phyloP scores from a whole-genome alignment of 148 eudicot genomes.

The Polygonum aviculare region DNA sequence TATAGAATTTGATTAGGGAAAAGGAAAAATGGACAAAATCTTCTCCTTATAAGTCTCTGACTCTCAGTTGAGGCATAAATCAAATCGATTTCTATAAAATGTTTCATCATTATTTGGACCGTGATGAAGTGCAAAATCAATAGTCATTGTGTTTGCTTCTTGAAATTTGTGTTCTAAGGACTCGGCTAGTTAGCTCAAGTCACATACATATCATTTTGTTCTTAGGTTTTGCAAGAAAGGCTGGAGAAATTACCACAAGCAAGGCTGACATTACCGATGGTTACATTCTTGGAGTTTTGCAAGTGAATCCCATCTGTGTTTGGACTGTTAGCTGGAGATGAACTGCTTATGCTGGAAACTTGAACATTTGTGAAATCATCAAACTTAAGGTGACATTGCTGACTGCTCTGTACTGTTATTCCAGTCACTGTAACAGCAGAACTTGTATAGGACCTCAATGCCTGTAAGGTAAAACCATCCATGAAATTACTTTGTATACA shows the following conservation, averaged over 20 bases:
- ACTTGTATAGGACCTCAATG: conserved; percentile 72
- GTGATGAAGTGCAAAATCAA: too few relatives aligned
- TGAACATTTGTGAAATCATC: conserved; percentile 61
- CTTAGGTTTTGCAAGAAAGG: not conserved
- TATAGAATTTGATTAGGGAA: too few relatives aligned
- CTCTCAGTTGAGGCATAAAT: too few relatives aligned
- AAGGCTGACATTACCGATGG: conserved; percentile 56
- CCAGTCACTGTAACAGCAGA: conserved; percentile 74
- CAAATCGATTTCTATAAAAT: too few relatives aligned
- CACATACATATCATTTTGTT: not conserved
- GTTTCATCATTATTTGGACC: too few relatives aligned
- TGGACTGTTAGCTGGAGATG: conserved; percentile 89
- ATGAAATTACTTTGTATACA: not conserved
- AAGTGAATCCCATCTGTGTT: conserved; percentile 96
- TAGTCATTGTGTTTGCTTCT: too few relatives aligned
- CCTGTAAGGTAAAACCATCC: conserved; percentile 35
- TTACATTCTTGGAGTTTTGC: conserved; percentile 64
- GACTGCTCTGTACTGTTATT: conserved; percentile 82
- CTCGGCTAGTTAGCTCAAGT: not conserved
- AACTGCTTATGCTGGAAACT: conserved; percentile 42
- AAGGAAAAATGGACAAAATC: too few relatives aligned
- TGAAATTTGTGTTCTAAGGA: too few relatives aligned
- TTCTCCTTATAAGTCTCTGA: too few relatives aligned
- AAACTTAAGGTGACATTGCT: conserved; percentile 76
- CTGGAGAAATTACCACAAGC: conserved; percentile 54